Conservation (phyloP, 1,284 basidiomycete species). For the Sanguinoderma infundibulare region DNA sequence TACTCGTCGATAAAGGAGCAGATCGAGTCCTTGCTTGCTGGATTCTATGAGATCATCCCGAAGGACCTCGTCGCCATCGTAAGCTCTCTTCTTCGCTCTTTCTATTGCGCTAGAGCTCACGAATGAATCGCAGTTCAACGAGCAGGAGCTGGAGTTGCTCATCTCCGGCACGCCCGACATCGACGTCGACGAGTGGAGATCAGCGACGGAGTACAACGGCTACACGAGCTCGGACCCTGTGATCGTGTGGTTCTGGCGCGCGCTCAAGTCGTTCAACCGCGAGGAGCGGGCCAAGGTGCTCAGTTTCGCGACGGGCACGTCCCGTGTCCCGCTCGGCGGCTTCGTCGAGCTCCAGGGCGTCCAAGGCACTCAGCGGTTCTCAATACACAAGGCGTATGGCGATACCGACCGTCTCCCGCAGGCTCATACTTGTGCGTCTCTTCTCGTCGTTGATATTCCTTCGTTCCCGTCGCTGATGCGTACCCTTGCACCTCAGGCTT, state of each 20-base stretch:
- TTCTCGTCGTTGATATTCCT: neutral
- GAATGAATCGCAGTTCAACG: slow-evolving; percentile 77
- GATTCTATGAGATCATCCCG: slow-evolving; percentile 97
- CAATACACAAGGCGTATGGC: slow-evolving; percentile 93
- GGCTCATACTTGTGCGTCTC: slow-evolving; percentile 83
- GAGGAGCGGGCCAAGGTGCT: slow-evolving; percentile 95
- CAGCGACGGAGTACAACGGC: slow-evolving; percentile 91
- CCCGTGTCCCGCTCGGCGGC: slow-evolving; percentile 92
- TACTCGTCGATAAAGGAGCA: slow-evolving; percentile 97
- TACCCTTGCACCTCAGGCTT: slow-evolving; percentile 53
- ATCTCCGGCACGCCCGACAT: slow-evolving; percentile 99
- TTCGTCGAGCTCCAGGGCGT: slow-evolving; percentile 95
- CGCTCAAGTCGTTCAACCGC: slow-evolving; percentile 95
- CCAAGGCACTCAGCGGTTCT: slow-evolving; percentile 94
- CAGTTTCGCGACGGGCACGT: slow-evolving; percentile 96
- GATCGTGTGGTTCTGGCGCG: slow-evolving; percentile 99
- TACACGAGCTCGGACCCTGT: slow-evolving; percentile 89
- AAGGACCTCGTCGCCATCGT: slow-evolving; percentile 84
- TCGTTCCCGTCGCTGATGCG: slow-evolving; percentile 2
- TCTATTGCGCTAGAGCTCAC: slow-evolving; percentile 36
- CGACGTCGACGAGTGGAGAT: slow-evolving; percentile 98
- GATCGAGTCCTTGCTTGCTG: slow-evolving; percentile 87
- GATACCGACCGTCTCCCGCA: slow-evolving; percentile 85
- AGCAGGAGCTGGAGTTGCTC: slow-evolving; percentile 96
- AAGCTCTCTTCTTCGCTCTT: slow-evolving; percentile 35